A percentile compares a stretch with the other conserved stretches of the same genome.
phyloP scores from a whole-genome alignment of 2,329 filamentous ascomycete species.

The Stemphylium lycopersici region DNA sequence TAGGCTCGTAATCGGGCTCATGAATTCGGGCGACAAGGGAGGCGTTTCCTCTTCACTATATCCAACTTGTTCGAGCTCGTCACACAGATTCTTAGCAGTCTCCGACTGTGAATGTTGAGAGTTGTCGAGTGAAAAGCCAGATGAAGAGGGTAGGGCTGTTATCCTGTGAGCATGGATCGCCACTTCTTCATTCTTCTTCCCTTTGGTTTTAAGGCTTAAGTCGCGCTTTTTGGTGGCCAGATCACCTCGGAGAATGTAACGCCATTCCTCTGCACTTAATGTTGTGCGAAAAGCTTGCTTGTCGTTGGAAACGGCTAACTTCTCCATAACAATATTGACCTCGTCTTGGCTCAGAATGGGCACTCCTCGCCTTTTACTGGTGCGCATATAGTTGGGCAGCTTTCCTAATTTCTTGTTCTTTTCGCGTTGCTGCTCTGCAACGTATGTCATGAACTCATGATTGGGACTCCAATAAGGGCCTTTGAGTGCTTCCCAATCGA shows the following conservation, averaged over 20 bases:
- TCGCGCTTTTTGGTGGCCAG: neutral
- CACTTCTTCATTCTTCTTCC: too few relatives aligned
- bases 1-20: too few relatives aligned
- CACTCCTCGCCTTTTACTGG: neutral
- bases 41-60: too few relatives aligned
- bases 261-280: constrained; percentile 1
- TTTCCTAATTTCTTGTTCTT: neutral
- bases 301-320: neutral
- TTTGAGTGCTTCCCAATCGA: neutral
- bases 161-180: too few relatives aligned
- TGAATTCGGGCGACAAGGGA: too few relatives aligned
- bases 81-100: too few relatives aligned
- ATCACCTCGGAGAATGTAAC: constrained; percentile 2
- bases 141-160: too few relatives aligned
- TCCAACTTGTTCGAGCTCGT: too few relatives aligned
- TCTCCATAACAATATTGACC: neutral
- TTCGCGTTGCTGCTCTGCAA: neutral
- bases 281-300: neutral
- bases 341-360: neutral
- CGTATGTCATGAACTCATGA: neutral
- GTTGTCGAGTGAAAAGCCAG: too few relatives aligned
- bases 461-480: constrained; percentile 4
- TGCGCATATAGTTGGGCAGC: neutral
- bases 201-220: too few relatives aligned
- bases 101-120: too few relatives aligned